Base-by-base conservation (phyloP, 257 asterid species). In the Ilex aquifolium region DNA sequence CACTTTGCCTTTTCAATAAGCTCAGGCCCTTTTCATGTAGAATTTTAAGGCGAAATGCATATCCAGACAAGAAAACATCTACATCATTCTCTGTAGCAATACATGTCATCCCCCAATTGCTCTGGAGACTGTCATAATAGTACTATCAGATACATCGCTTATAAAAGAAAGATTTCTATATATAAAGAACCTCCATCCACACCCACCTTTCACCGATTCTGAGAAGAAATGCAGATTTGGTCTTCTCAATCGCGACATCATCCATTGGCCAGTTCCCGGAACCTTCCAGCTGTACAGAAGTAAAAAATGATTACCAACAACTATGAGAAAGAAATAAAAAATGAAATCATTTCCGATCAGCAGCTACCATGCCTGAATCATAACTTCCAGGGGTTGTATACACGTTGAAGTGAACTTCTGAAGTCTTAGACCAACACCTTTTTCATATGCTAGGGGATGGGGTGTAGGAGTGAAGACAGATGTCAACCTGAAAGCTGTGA, bases 211-310 rank as follows among this genome's bases (percentile, higher is more conserved):
- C 97, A 2, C 92, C 95, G 74, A 93, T 93, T 76, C 79, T 69
- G 67, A 93, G 94, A 72, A 93, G 97, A 76, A 93, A 93, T 1
- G 96, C 96, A 39, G 92, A 78, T 77, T 90, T 93, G 14, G 99
- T 93, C 82, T 90, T 93, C 85, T 93, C 99, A 82, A 82, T 72
- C 32, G 97, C 95, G 74, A 83, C 70, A 69, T 93, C 99, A 65
- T 90, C 94, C 97, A 87, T 64, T 10, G 95, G 99, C 99, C 99
- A 93, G 72, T 82, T 87, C 42, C 99, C 99, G 74, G 99, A 93
- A 70, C 99, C 99, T 87, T 87, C 97, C 59, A 93, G 85, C 99
- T 93, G 63, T 49, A 81, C 72, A 63, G 69, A 71, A 68, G 39
- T 61, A 66, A 76, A 61, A 64, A 60, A 15, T 52, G 13, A 60